Conservation (phyloP, 192 early-diverging fungal genomes). For the Haplosporangium gracile region DNA sequence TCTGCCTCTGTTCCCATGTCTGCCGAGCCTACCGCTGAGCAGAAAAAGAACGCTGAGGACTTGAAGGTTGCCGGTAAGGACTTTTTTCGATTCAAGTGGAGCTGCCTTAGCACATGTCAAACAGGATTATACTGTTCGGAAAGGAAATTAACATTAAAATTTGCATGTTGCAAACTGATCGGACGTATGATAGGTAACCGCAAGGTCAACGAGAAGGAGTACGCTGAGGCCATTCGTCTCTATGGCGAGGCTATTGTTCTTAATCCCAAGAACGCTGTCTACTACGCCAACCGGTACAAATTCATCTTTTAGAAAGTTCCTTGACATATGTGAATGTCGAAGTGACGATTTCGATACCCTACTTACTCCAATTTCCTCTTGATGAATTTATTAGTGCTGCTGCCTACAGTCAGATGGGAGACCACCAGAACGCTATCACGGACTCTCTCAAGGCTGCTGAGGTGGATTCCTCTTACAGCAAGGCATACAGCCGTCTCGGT, state of each 20-base stretch:
- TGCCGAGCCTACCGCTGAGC: conserved; percentile 65
- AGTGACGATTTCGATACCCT: not conserved
- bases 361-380: not conserved
- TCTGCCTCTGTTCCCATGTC: conserved; percentile 8
- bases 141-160: not conserved
- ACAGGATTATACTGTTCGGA: not conserved
- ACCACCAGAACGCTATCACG: conserved; percentile 88
- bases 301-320: not conserved
- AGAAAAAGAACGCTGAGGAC: conserved; percentile 89
- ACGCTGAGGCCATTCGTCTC: conserved; percentile 83
- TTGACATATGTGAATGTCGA: not conserved
- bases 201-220: conserved; percentile 87
- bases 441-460: conserved; percentile 90
- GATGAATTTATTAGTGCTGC: conserved; percentile 79
- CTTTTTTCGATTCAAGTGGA: not conserved
- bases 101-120: not conserved
- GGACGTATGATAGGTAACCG: conserved; percentile 71
- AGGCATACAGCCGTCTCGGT: conserved; percentile 93
- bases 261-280: conserved; percentile 90
- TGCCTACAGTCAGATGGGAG: conserved; percentile 90
- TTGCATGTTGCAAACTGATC: not conserved
- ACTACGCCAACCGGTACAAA: conserved; percentile 91
- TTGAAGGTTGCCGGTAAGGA: conserved; percentile 76
- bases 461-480: conserved; percentile 91
- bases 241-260: conserved; percentile 95